These are phyloP conservation scores for Ceratocystis harringtonii DNA, from an alignment of 2,329 filamentous ascomycete species.

Conservation along the genomic window DNA sequence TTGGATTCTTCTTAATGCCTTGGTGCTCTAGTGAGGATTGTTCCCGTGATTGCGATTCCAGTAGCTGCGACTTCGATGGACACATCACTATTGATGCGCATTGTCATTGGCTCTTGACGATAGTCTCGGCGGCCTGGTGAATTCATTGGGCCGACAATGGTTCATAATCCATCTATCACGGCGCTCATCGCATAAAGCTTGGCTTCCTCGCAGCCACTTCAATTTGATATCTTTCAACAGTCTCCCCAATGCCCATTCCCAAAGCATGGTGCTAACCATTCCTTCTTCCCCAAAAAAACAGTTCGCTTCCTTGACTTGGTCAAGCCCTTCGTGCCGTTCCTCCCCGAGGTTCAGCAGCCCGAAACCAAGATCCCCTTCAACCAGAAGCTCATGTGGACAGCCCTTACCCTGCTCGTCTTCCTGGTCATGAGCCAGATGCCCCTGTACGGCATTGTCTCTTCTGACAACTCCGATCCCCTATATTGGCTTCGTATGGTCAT, in stretches of 20 bases:
- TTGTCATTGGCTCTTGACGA: background rate
- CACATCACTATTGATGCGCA: background rate
- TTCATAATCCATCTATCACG: background rate
- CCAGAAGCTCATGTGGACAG: slow-evolving; percentile 94
- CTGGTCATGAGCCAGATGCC: slow-evolving; percentile 99
- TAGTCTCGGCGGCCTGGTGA: background rate
- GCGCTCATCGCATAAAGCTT: background rate
- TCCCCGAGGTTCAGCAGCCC: slow-evolving; percentile 95
- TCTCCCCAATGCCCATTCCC: background rate
- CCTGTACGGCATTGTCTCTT: slow-evolving; percentile 96
- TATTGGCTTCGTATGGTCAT: slow-evolving; percentile 99
- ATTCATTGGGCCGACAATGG: background rate
- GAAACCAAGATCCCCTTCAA: slow-evolving; percentile 99
- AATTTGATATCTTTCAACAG: background rate
- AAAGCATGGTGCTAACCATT: slow-evolving; percentile 5
- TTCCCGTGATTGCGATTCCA: background rate
- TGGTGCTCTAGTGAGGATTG: background rate
- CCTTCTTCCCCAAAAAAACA: slow-evolving; percentile 27
- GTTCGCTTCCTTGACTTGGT: slow-evolving; percentile 99
- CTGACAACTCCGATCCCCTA: slow-evolving; percentile 91
- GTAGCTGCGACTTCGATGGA: background rate
- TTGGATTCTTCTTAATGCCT: background rate
- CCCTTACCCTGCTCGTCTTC: slow-evolving; percentile 92
- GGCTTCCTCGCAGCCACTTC: background rate
- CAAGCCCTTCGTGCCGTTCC: slow-evolving; percentile 98